phyloP scores from a whole-genome alignment of 441 rosid genomes.

The Arabidopsis lyrata region DNA sequence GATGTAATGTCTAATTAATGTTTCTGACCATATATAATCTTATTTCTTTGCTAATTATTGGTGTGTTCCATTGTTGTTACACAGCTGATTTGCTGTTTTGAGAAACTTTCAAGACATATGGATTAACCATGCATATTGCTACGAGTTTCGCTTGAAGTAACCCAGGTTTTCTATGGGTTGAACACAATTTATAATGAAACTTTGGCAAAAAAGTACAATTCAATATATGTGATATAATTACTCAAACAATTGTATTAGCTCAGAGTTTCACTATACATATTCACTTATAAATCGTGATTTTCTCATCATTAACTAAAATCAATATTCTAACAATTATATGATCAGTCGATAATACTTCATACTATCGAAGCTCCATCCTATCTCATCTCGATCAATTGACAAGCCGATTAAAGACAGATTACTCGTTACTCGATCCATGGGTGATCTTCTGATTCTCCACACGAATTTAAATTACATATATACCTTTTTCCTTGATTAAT shows the following conservation, averaged over 20 bases:
- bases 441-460: background rate
- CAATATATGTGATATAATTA: background rate
- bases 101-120: background rate
- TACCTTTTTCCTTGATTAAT: background rate
- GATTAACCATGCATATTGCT: background rate
- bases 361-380: background rate
- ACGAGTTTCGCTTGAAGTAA: constrained; percentile 1
- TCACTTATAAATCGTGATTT: background rate
- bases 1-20: background rate
- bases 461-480: background rate
- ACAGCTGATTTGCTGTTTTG: background rate
- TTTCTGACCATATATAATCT: background rate
- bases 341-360: no score
- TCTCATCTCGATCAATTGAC: no score
- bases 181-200: background rate
- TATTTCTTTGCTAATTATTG: background rate
- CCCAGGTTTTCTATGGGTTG: background rate
- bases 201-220: background rate
- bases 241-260: background rate
- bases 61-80: background rate
- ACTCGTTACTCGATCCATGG: background rate
- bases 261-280: background rate
- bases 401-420: background rate
- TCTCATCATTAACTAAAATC: no score
- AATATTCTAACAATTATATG: no score